phyloP scores from a whole-genome alignment of 2,329 filamentous ascomycete species.

The Capronia coronata region DNA sequence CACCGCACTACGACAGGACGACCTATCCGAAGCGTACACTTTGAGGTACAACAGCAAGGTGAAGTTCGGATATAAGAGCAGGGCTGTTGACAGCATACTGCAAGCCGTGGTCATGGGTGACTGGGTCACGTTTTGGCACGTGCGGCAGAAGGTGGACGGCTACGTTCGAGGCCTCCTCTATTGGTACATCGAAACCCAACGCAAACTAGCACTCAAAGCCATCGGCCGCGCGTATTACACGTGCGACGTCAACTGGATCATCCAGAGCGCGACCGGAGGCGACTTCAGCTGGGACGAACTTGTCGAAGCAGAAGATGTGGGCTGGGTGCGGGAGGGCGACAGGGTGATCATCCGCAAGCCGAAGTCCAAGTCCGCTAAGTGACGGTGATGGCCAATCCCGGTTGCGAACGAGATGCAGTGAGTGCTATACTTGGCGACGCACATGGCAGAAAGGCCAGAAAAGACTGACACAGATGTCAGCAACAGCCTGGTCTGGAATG shows the following conservation, averaged over 20 bases:
- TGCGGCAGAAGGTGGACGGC: slow-evolving; percentile 67
- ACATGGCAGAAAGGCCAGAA: not conserved
- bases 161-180: slow-evolving; percentile 74
- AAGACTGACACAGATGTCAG: not conserved
- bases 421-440: not conserved
- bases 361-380: slow-evolving; percentile 25
- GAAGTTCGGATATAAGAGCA: slow-evolving; percentile 56
- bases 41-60: slow-evolving; percentile 48
- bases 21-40: slow-evolving; percentile 66
- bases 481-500: slow-evolving; percentile 4
- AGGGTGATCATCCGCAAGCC: slow-evolving; percentile 68
- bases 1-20: slow-evolving; percentile 72
- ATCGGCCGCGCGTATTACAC: slow-evolving; percentile 74
- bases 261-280: slow-evolving; percentile 47
- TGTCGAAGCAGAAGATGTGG: slow-evolving; percentile 62
- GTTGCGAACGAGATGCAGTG: slow-evolving; percentile 1
- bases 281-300: slow-evolving; percentile 62
- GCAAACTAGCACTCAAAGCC: slow-evolving; percentile 75
- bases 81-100: slow-evolving; percentile 63
- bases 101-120: slow-evolving; percentile 70
- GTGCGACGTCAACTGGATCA: slow-evolving; percentile 65
- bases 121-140: slow-evolving; percentile 69
- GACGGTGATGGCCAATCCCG: not conserved
- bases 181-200: slow-evolving; percentile 68
- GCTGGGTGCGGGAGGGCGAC: slow-evolving; percentile 71